Conservation (phyloP, 345 rosid genomes). For the Populus ilicifolia region DNA sequence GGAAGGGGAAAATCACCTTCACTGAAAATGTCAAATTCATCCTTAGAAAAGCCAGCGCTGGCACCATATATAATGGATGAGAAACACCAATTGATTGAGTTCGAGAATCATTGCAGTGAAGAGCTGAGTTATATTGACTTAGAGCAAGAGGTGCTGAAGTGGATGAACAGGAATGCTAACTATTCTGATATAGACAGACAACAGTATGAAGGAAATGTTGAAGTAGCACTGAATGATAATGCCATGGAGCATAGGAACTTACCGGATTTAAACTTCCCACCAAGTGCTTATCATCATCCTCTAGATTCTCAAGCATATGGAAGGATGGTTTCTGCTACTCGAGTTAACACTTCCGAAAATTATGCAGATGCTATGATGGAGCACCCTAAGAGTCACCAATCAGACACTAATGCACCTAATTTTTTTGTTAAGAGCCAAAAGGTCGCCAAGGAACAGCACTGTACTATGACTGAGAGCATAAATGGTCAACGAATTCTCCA, state of each 20-base stretch:
- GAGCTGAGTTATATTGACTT: constrained; percentile 21
- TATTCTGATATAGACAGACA: constrained; percentile 24
- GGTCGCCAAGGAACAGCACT: constrained; percentile 10
- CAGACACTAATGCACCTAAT: constrained; percentile 22
- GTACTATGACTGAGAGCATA: constrained; percentile 5
- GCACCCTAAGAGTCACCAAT: constrained; percentile 22
- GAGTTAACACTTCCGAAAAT: constrained; percentile 23
- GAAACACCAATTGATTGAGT: constrained; percentile 12
- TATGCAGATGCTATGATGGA: constrained; percentile 23
- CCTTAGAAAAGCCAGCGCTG: constrained; percentile 24
- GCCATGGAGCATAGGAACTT: constrained; percentile 18
- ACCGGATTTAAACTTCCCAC: constrained; percentile 23
- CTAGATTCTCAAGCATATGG: constrained; percentile 38
- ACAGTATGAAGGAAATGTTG: constrained; percentile 9
- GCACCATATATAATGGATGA: constrained; percentile 35
- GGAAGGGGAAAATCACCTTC: constrained; percentile 42
- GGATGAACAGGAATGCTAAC: constrained; percentile 22
- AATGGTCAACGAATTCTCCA: constrained; percentile 21
- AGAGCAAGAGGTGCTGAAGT: constrained; percentile 18
- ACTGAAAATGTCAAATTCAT: constrained; percentile 31
- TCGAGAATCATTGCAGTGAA: constrained; percentile 17
- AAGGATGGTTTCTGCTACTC: constrained; percentile 31
- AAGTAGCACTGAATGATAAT: constrained; percentile 17
- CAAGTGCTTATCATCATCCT: constrained; percentile 17
- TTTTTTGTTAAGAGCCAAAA: constrained; percentile 27